Percentiles rank a stretch among this genome's conserved stretches.
Conservation (phyloP, 1,284 basidiomycete genomes). For the Cystobasidium slooffiae region DNA sequence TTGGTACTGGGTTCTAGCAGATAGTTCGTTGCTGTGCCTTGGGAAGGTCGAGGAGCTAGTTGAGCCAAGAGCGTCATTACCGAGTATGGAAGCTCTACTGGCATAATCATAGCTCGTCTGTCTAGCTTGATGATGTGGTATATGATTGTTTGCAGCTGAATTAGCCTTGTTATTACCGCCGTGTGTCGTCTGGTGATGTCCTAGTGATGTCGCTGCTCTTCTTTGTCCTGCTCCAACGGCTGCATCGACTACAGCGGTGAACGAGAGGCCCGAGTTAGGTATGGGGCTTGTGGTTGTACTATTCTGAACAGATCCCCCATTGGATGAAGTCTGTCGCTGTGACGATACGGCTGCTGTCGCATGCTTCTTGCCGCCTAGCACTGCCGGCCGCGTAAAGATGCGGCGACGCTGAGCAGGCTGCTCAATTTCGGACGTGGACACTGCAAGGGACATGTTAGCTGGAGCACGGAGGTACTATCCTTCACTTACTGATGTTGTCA, state of each 20-base stretch:
- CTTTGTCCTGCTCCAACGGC: not conserved
- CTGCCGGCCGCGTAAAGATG: constrained; percentile 8
- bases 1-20: not conserved
- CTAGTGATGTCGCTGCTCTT: constrained; percentile 11
- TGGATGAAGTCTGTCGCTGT: constrained; percentile 13
- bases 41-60: not conserved
- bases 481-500: not conserved
- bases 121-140: not conserved
- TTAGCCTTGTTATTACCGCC: not conserved
- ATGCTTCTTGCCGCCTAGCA: constrained; percentile 28
- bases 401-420: not conserved
- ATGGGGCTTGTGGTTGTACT: not conserved
- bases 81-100: not conserved
- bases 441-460: not conserved
- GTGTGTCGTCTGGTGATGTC: not conserved
- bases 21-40: not conserved
- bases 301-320: not conserved
- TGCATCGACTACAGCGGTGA: not conserved
- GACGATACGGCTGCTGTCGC: too few relatives aligned
- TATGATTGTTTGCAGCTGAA: too few relatives aligned
- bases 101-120: constrained; percentile 11
- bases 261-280: not conserved
- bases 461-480: too few relatives aligned
- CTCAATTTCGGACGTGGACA: constrained; percentile 6
- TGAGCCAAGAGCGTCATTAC: too few relatives aligned